Evolutionary conservation across 1,284 basidiomycete genomes (phyloP).

Genomic region (Irpex lacteus): DNA sequence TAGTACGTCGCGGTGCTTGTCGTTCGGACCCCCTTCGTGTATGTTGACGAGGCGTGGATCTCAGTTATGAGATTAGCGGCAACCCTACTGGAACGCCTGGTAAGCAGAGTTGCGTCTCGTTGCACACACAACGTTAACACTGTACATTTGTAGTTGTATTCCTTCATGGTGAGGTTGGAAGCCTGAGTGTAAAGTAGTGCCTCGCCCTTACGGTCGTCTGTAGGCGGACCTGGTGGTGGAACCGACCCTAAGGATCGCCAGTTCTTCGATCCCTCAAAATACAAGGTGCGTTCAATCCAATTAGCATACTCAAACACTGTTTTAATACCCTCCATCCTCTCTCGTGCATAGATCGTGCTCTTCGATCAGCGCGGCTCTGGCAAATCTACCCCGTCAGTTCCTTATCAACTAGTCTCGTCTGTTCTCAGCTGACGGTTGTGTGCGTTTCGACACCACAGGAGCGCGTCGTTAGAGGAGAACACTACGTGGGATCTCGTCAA

Average conservation of each 20-base stretch:
- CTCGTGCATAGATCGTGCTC: slow-evolving; percentile 57
- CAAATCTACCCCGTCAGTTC: slow-evolving; percentile 74
- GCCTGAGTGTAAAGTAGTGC: background rate
- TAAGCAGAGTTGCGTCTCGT: slow-evolving; percentile 25
- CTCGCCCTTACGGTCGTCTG: background rate
- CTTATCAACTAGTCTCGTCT: background rate
- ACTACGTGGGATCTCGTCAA: slow-evolving; percentile 94
- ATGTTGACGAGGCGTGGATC: background rate
- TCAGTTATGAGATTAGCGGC: slow-evolving; percentile 79
- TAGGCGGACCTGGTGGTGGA: slow-evolving; percentile 78
- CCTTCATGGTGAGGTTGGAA: slow-evolving; percentile 59
- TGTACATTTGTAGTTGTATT: slow-evolving; percentile 61
- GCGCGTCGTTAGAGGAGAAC: slow-evolving; percentile 79
- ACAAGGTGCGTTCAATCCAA: slow-evolving; percentile 52
- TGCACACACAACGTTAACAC: no score
- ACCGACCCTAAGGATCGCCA: slow-evolving; percentile 61
- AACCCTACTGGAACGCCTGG: slow-evolving; percentile 76
- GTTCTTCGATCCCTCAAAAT: slow-evolving; percentile 83
- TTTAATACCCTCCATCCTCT: background rate
- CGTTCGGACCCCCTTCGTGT: background rate
- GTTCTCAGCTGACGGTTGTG: background rate
- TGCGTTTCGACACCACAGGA: slow-evolving; percentile 35
- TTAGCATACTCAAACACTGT: background rate
- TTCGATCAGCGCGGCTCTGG: slow-evolving; percentile 88
- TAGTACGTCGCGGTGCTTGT: slow-evolving; percentile 53